These are phyloP conservation scores for Dorcoceras hygrometricum DNA, from an alignment of 257 asterid genomes.

Conservation along the genomic window DNA sequence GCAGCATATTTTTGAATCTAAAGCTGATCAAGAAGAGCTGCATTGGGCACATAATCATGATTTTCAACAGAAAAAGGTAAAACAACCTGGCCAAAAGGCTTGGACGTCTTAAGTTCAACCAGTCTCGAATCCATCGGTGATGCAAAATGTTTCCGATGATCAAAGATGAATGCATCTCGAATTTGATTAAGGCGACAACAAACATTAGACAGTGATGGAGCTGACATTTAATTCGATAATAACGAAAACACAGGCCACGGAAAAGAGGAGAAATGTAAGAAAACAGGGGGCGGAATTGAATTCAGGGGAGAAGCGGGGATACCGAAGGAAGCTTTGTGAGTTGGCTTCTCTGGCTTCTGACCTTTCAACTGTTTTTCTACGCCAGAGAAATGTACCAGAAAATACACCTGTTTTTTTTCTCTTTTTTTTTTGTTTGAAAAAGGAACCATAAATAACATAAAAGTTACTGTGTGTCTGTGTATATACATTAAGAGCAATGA, in stretches of 20 bases:
- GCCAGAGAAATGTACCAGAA: too few relatives aligned
- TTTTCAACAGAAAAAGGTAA: background rate
- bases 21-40: background rate
- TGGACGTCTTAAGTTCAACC: slow-evolving; percentile 18
- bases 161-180: slow-evolving; percentile 41
- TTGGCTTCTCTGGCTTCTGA: background rate
- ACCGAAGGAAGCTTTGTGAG: background rate
- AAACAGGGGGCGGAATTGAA: slow-evolving; percentile 5
- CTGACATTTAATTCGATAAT: slow-evolving; percentile 37
- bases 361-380: background rate
- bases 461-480: too few relatives aligned
- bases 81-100: slow-evolving; percentile 37
- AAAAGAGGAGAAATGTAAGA: background rate
- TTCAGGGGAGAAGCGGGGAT: slow-evolving; percentile 2
- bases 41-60: slow-evolving; percentile 9
- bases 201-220: slow-evolving; percentile 41
- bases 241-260: background rate
- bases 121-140: slow-evolving; percentile 24
- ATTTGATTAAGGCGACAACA: slow-evolving; percentile 42
- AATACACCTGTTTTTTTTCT: too few relatives aligned
- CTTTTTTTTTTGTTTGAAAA: too few relatives aligned
- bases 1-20: background rate
- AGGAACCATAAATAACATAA: too few relatives aligned
- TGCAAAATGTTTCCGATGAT: slow-evolving; percentile 21
- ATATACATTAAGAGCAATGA: too few relatives aligned